phyloP scores from a whole-genome alignment of 2,329 filamentous ascomycete genomes.

The Curvularia hawaiiensis region DNA sequence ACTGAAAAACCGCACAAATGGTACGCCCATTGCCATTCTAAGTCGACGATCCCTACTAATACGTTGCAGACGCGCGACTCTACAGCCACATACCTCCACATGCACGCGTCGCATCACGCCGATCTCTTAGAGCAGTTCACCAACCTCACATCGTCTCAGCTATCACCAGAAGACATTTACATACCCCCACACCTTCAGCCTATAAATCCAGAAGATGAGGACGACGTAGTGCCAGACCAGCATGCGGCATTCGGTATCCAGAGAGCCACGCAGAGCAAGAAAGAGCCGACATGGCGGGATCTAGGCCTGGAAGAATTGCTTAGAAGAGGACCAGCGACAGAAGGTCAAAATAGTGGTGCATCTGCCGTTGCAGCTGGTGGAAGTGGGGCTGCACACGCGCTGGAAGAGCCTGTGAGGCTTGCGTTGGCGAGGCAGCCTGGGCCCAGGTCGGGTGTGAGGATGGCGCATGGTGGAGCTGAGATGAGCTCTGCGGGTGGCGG shows the following conservation, averaged over 20 bases:
- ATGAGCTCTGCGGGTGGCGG: conserved; percentile 14
- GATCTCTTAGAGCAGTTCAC: conserved; percentile 73
- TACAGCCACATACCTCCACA: conserved; percentile 75
- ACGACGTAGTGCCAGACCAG: conserved; percentile 86
- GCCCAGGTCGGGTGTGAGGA: conserved; percentile 22
- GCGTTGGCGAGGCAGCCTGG: conserved; percentile 42
- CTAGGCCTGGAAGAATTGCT: conserved; percentile 74
- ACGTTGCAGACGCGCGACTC: conserved; percentile 69
- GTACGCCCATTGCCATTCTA: background rate
- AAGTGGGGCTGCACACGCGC: conserved; percentile 12
- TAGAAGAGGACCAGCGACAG: conserved; percentile 60
- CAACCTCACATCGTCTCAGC: conserved; percentile 37
- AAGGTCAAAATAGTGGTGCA: conserved; percentile 12
- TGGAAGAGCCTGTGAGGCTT: conserved; percentile 36
- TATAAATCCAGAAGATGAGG: conserved; percentile 85
- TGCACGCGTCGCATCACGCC: conserved; percentile 72
- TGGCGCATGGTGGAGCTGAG: conserved; percentile 13
- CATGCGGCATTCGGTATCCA: conserved; percentile 87
- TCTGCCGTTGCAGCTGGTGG: conserved; percentile 14
- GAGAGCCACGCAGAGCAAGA: conserved; percentile 73
- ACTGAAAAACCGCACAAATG: background rate
- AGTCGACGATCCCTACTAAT: conserved; percentile 2
- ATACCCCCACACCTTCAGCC: conserved; percentile 81
- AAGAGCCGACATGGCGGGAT: conserved; percentile 79
- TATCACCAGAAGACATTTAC: conserved; percentile 72